Base-by-base conservation (phyloP, 2,329 filamentous ascomycete species). In the Botrytis pseudocinerea region DNA sequence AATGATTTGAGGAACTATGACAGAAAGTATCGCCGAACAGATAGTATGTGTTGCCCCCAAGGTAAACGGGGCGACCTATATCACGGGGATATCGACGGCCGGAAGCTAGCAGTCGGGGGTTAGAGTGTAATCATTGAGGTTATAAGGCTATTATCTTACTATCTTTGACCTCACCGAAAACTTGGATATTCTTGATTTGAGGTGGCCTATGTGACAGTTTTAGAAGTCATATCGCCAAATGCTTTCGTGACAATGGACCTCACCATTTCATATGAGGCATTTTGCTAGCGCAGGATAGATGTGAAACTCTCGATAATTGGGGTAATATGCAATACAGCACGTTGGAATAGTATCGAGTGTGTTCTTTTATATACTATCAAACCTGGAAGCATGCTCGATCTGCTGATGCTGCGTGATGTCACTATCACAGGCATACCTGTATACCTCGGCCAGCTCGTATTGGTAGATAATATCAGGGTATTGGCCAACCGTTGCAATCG, bases 1-100 rank as follows among this genome's bases (percentile, higher is more conserved):
- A 70, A 20, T 70, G 14, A n/a, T 51, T 28, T n/a, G 69, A 61
- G 10, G 69, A 46, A 64, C 35, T 25, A n/a, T 62, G 60, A 4
- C 69, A 70, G 54, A 70, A 70, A 48, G 69, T 70, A 32, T 70
- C 69, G 9, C 69, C 69, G 25, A 70, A 70, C 10, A 70, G 57
- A 25, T 70, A 70, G 42, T 70, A 70, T n/a, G 69, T 70, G 40
- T 70, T 64, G 25, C 44, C 60, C 6, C 57, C 69, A 40, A 70
- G 32, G 28, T 70, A 64, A 12, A 70, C 46, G 22, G 69, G 60
- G 9, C 69, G 69, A 14, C 69, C 69, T 38, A 70, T 70, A 18
- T 70, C 69, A 16, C 69, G 69, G 18, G 69, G 57, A 40, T 62
- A 70, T 44, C 46, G 42, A 46, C 57, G 57, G 6, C 69, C 69